These are phyloP conservation scores for Coemansia sp. DNA, from an alignment of 192 early-diverging fungal species.

Conservation along the genomic window DNA sequence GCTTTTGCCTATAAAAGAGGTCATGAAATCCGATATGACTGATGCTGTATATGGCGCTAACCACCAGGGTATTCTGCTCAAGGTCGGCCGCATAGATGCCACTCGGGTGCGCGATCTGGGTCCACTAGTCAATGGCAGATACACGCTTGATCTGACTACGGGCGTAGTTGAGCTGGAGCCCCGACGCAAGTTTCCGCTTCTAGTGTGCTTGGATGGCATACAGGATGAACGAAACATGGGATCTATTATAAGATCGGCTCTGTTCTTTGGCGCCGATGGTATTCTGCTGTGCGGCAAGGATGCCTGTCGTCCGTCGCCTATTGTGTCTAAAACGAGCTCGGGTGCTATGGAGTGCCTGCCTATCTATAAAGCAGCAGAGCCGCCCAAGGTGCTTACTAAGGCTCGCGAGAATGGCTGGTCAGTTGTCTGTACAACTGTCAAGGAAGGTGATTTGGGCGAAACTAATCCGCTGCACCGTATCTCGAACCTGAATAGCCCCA, in stretches of 20 bases:
- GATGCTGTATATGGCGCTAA: background rate
- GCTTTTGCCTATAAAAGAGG: slow-evolving; percentile 12
- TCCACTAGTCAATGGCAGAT: slow-evolving; percentile 18
- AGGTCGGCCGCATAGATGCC: background rate
- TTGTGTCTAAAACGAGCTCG: slow-evolving; percentile 44
- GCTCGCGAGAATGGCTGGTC: slow-evolving; percentile 33
- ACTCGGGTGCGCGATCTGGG: slow-evolving; percentile 8
- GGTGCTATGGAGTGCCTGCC: slow-evolving; percentile 45
- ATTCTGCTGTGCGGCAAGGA: slow-evolving; percentile 18
- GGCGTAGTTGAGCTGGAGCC: slow-evolving; percentile 6
- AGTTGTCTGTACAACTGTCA: slow-evolving; percentile 27
- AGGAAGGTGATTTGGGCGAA: background rate
- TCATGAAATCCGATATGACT: slow-evolving; percentile 2
- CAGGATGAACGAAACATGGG: slow-evolving; percentile 49
- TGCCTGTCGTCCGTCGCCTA: slow-evolving; percentile 18
- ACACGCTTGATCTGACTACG: slow-evolving; percentile 8
- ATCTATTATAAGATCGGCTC: slow-evolving; percentile 46
- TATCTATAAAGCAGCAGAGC: slow-evolving; percentile 8
- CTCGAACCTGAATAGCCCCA: slow-evolving; percentile 20
- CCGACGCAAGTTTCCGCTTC: slow-evolving; percentile 41
- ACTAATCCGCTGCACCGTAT: slow-evolving; percentile 7
- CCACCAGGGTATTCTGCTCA: slow-evolving; percentile 44
- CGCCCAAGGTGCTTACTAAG: slow-evolving; percentile 7
- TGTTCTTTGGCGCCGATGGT: slow-evolving; percentile 55
- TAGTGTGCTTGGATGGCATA: slow-evolving; percentile 31